Base-by-base conservation (phyloP, 2,329 filamentous ascomycete species). In the Aspergillus luchuensis region DNA sequence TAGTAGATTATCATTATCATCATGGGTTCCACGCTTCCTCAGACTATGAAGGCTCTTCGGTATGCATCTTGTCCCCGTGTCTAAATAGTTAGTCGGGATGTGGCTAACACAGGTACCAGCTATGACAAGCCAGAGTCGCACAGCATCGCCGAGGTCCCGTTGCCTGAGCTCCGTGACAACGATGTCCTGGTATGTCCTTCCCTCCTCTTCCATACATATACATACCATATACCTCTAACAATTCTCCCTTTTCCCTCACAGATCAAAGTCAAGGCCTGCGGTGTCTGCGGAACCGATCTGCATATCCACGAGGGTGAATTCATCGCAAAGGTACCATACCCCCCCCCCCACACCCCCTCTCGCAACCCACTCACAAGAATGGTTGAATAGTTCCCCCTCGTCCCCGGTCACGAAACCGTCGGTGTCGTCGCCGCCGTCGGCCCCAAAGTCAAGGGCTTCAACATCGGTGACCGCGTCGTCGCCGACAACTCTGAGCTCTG, bases 371-470 rank as follows among this genome's bases (percentile, higher is more conserved):
- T 60, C 43, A 55, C 53, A 36, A 19, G 17, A 19, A 19, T 19
- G 5, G 19, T 17, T 13, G 30, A 5, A 33, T 60, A 87, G 77
- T 89, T 89, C 71, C 87, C 87, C 55, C 78, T 89, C 60, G 87
- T 89, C 67, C 87, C 87, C 61, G 87, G 87, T 53, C 88, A 90
- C 68, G 88, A 90, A 74, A 89, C 87, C 38, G 85, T 88, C 43
- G 88, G 88, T 66, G 82, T 86, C 38, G 81, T 90, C 58, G 87
- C 85, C 33, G 85, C 81, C 11, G 71, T 85, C 41, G 85, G 84
- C 51, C 80, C 80, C 63, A 82, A 85, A 66, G 86, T 89, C 64
- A 85, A 82, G 66, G 82, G 80, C 47, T 86, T 90, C 75, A 69
- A 81, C 53, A 70, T 89, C 58, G 87, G 87, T 57, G 86, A 89